These are phyloP conservation scores for Mycena belliarum DNA, from an alignment of 768 basidiomycete genomes.

Conservation along the genomic window DNA sequence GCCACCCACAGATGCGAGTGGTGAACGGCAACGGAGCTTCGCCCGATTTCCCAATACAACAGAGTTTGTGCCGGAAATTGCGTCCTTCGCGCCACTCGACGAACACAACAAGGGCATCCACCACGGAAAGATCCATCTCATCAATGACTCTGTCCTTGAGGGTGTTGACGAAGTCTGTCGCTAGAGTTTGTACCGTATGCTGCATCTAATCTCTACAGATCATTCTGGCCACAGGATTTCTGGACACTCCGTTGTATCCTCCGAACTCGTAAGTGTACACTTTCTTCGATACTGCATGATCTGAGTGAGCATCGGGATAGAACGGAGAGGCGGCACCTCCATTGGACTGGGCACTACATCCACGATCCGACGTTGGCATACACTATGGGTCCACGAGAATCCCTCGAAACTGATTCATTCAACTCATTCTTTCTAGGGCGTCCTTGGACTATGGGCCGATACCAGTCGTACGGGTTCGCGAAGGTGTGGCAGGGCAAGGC, in stretches of 20 bases:
- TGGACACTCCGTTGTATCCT: background rate
- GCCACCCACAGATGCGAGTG: constrained; percentile 1
- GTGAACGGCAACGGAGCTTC: constrained; percentile 17
- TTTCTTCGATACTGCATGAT: no score
- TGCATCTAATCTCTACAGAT: background rate
- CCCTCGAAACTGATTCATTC: background rate
- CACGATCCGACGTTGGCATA: constrained; percentile 35
- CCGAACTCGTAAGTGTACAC: background rate
- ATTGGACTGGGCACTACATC: constrained; percentile 31
- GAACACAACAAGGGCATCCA: constrained; percentile 23
- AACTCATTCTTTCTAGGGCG: constrained; percentile 7
- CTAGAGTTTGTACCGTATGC: background rate
- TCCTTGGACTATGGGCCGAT: constrained; percentile 22
- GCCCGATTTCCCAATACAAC: constrained; percentile 27
- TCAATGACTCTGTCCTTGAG: constrained; percentile 30
- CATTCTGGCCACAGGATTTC: constrained; percentile 11
- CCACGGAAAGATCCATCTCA: constrained; percentile 28
- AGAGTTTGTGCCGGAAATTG: constrained; percentile 27
- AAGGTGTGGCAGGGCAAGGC: constrained; percentile 28
- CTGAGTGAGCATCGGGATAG: background rate
- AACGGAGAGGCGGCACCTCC: constrained; percentile 7
- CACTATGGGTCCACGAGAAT: background rate
- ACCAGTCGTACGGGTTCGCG: constrained; percentile 23
- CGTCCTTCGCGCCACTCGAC: constrained; percentile 23
- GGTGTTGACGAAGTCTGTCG: constrained; percentile 30